phyloP scores from a whole-genome alignment of 2,329 filamentous ascomycete genomes.

The Ascochyta clinopodiicola region DNA sequence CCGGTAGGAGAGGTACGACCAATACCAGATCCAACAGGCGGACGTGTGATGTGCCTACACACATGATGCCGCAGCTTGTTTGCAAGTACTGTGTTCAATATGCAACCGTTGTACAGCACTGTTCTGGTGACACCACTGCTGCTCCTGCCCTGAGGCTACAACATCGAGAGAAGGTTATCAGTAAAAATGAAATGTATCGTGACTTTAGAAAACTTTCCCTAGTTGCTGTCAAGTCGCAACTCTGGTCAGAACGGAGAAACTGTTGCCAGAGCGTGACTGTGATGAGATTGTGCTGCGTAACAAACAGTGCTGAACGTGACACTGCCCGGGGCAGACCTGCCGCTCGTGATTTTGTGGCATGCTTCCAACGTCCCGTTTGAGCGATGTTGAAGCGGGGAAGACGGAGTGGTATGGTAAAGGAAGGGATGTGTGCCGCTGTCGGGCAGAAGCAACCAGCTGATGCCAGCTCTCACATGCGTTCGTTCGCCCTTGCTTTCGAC shows the following conservation, averaged over 20 bases:
- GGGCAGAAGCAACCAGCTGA: background rate
- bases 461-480: background rate
- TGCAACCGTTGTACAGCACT: background rate
- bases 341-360: conserved; percentile 1
- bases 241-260: background rate
- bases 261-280: background rate
- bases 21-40: background rate
- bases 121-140: background rate
- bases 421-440: background rate
- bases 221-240: too few relatives aligned
- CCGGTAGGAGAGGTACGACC: background rate
- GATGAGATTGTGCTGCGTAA: background rate
- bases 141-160: background rate
- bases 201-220: too few relatives aligned
- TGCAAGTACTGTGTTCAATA: background rate
- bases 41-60: background rate
- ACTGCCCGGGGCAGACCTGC: conserved; percentile 1
- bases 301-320: background rate
- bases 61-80: conserved; percentile 1
- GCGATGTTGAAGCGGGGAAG: background rate
- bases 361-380: background rate
- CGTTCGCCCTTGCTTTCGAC: background rate
- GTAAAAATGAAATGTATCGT: too few relatives aligned
- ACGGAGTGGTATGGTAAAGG: background rate
- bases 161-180: background rate